Conservation (phyloP, 257 asterid species). For the Paraleonurus japonicus region DNA sequence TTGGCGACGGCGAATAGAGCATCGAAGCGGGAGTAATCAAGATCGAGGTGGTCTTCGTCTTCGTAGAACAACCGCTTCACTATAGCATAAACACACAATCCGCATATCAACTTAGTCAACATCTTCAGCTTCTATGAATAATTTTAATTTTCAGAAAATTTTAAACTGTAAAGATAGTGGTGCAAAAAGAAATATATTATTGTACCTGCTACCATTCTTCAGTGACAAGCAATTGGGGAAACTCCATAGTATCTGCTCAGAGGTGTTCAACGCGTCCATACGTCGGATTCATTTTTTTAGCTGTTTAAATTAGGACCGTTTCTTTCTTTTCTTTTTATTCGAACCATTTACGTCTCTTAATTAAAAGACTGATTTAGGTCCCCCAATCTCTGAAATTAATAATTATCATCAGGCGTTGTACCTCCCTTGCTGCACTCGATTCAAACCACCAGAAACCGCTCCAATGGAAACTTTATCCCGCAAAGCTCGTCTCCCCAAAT, state of each 20-base stretch:
- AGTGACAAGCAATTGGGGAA: too few species aligned
- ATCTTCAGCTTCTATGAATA: conserved; percentile 21
- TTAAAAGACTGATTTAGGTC: too few species aligned
- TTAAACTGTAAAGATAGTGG: neutral
- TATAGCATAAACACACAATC: conserved; percentile 44
- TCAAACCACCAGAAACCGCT: neutral
- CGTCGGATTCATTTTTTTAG: too few species aligned
- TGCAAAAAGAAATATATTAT: neutral
- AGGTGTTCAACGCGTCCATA: too few species aligned
- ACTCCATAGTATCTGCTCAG: too few species aligned
- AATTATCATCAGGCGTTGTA: too few species aligned
- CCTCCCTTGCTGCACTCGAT: neutral
- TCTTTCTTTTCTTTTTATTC: too few species aligned
- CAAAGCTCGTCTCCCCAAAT: conserved; percentile 46
- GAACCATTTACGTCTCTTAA: too few species aligned
- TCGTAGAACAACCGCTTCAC: conserved; percentile 50
- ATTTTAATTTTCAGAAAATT: neutral
- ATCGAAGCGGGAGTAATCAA: conserved; percentile 48
- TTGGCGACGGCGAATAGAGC: conserved; percentile 61
- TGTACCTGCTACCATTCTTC: too few species aligned
- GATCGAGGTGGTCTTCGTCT: conserved; percentile 36
- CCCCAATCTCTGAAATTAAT: too few species aligned
- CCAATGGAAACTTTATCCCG: conserved; percentile 52
- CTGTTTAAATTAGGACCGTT: too few species aligned
- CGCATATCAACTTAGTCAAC: conserved; percentile 69